These are phyloP conservation scores for Lathyrus oleraceus DNA, from an alignment of 306 rosid species.

Conservation along the genomic window DNA sequence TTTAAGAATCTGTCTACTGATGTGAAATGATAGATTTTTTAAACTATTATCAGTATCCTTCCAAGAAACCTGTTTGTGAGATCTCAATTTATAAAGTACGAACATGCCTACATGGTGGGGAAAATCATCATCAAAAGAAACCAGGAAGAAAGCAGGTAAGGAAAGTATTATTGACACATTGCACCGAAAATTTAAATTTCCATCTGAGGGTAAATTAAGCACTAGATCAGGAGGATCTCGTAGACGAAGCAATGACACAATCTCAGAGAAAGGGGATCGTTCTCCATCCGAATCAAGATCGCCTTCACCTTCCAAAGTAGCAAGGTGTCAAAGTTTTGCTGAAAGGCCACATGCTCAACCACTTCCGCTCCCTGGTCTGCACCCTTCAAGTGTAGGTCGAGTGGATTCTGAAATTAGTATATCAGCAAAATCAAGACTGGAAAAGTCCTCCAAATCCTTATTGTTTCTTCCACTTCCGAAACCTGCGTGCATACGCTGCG, in stretches of 20 bases:
- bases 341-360: conserved; percentile 90
- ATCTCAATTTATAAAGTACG: conserved; percentile 38
- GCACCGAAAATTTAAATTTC: conserved; percentile 68
- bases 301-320: conserved; percentile 92
- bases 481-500: conserved; percentile 70
- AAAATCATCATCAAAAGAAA: conserved; percentile 81
- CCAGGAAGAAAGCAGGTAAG: conserved; percentile 76
- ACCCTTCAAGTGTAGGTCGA: conserved; percentile 68
- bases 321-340: conserved; percentile 92
- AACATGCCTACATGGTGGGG: conserved; percentile 95
- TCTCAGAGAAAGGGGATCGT: conserved; percentile 79
- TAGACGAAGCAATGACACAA: conserved; percentile 68
- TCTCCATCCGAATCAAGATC: conserved; percentile 81
- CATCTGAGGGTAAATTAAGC: conserved; percentile 71
- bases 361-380: conserved; percentile 86
- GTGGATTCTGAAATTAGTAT: conserved; percentile 81
- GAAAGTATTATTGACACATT: conserved; percentile 79
- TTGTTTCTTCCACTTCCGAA: conserved; percentile 70
- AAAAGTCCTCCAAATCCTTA: conserved; percentile 64
- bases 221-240: conserved; percentile 67
- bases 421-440: conserved; percentile 60
- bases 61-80: conserved; percentile 30
- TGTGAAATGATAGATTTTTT: conserved; percentile 41
- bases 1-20: conserved; percentile 28
- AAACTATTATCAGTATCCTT: conserved; percentile 37